Percentiles rank a stretch among this genome's conserved stretches.
These are phyloP conservation scores for Lipomyces yamanashiensis DNA, from an alignment of 805 yeast species.

Conservation along the genomic window DNA sequence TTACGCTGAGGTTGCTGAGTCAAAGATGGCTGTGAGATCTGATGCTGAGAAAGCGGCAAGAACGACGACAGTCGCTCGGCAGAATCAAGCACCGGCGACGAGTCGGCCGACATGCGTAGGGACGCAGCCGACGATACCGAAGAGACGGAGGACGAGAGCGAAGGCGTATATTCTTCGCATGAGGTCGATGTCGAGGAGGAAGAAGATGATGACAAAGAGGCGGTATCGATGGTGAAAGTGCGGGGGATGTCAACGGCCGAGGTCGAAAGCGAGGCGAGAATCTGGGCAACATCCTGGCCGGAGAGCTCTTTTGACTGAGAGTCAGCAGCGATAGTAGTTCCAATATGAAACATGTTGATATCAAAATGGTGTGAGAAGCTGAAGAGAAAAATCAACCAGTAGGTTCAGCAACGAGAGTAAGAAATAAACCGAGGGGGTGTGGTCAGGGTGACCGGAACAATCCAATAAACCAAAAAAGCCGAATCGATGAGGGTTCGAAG, in stretches of 20 bases:
- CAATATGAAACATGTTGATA: background rate
- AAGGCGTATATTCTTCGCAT: slow-evolving; percentile 26
- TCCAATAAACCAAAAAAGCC: slow-evolving; percentile 18
- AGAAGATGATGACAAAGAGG: background rate
- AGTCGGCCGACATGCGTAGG: slow-evolving; percentile 17
- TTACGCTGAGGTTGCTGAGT: background rate
- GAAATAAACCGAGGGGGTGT: background rate
- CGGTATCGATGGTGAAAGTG: background rate
- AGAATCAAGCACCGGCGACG: slow-evolving; percentile 14
- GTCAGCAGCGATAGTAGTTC: background rate
- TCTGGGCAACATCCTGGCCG: slow-evolving; percentile 15
- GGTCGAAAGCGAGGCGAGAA: slow-evolving; percentile 8
- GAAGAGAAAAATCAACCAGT: background rate
- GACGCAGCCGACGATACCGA: slow-evolving; percentile 21
- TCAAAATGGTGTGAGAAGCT: background rate
- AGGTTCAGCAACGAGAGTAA: background rate
- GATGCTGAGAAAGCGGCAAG: slow-evolving; percentile 16
- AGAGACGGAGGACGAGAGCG: slow-evolving; percentile 20
- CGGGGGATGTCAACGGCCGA: background rate
- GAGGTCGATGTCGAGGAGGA: slow-evolving; percentile 25
- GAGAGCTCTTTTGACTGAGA: slow-evolving; percentile 10
- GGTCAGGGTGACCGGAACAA: slow-evolving; percentile 36
- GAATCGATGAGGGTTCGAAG: slow-evolving; percentile 16
- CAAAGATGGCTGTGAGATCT: background rate
- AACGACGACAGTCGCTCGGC: slow-evolving; percentile 6